These are phyloP conservation scores for Alternaria angustiovoidea DNA, from an alignment of 2,329 filamentous ascomycete species.

Conservation along the genomic window DNA sequence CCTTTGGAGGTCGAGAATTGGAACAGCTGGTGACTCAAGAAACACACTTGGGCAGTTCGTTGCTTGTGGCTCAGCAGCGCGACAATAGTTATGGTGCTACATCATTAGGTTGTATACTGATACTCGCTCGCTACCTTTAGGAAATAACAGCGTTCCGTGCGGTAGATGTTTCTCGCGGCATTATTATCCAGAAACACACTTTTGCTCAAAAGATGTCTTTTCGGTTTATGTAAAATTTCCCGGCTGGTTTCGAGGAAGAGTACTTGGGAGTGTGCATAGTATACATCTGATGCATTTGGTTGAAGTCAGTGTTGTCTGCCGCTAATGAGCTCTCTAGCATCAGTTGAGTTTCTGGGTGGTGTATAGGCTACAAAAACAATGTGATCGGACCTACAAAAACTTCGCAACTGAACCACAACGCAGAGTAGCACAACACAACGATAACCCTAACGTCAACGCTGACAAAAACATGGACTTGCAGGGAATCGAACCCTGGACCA, in stretches of 20 bases:
- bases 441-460: neutral
- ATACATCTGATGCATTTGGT: neutral
- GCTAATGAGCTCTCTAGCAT: neutral
- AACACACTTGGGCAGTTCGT: neutral
- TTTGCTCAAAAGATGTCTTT: neutral
- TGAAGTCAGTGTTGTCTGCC: neutral
- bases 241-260: neutral
- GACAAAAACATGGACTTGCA: constrained; percentile 15
- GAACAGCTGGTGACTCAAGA: neutral
- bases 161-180: neutral
- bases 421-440: neutral
- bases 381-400: neutral
- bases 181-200: neutral
- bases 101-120: no score
- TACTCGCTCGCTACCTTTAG: neutral
- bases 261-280: neutral
- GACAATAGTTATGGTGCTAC: no score
- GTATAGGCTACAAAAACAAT: no score
- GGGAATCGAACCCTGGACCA: constrained; percentile 22
- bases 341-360: no score
- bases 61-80: no score
- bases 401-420: neutral
- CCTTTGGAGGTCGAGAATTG: neutral
- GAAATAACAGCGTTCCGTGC: neutral
- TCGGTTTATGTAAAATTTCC: neutral